These are phyloP conservation scores for Fusarium longipes DNA, from an alignment of 2,329 filamentous ascomycete species.

Conservation along the genomic window DNA sequence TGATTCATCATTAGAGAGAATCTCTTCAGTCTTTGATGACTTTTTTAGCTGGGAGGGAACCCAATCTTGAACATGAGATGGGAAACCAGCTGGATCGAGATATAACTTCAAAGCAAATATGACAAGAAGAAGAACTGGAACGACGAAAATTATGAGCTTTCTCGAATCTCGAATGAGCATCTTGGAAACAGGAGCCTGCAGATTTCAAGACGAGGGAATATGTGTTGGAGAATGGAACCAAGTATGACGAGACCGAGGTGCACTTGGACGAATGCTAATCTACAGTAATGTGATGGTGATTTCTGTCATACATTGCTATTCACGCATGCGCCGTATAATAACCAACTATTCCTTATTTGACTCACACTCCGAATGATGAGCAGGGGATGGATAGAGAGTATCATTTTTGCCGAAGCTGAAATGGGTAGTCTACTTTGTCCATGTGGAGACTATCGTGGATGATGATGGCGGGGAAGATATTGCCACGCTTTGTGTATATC, in stretches of 20 bases:
- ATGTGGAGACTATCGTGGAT: neutral
- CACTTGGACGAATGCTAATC: slow-evolving; percentile 2
- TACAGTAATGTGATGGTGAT: neutral
- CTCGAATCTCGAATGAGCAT: slow-evolving; percentile 51
- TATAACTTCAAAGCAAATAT: slow-evolving; percentile 44
- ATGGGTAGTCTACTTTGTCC: neutral
- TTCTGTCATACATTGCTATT: neutral
- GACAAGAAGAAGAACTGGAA: slow-evolving; percentile 48
- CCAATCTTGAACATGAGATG: slow-evolving; percentile 10
- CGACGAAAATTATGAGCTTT: slow-evolving; percentile 48
- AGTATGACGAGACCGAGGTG: neutral
- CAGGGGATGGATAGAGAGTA: neutral
- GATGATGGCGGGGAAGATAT: slow-evolving; percentile 2
- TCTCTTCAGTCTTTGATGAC: neutral
- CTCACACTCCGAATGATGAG: neutral
- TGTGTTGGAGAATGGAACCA: slow-evolving; percentile 3
- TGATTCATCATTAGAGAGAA: neutral
- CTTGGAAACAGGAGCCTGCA: slow-evolving; percentile 6
- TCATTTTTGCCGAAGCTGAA: slow-evolving; percentile 6
- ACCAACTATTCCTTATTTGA: slow-evolving; percentile 20
- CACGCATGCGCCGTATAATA: slow-evolving; percentile 1
- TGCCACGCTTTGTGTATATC: neutral
- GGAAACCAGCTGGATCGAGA: slow-evolving; percentile 8
- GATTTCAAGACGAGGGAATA: neutral
- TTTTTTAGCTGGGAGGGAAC: slow-evolving; percentile 17